Conservation (phyloP, 768 basidiomycete genomes). For the Kockovaella imperatae region DNA sequence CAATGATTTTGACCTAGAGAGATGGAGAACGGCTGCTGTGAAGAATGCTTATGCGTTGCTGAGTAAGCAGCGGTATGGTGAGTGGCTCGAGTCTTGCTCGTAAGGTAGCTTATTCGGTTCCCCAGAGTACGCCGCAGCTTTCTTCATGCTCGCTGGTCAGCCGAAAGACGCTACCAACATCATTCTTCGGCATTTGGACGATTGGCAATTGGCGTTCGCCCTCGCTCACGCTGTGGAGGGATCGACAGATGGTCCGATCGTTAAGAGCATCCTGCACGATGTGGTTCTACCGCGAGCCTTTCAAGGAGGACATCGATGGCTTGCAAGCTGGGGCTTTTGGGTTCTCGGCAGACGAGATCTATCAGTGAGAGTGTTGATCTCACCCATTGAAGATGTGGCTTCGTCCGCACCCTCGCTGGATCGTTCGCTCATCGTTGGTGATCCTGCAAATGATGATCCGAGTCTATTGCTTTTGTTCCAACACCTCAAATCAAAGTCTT, state of each 20-base stretch:
- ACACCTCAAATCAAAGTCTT: constrained; percentile 76
- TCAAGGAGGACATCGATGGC: constrained; percentile 78
- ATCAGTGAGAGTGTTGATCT: constrained; percentile 75
- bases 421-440: constrained; percentile 52
- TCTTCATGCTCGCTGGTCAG: constrained; percentile 84
- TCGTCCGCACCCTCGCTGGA: too few species aligned
- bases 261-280: constrained; percentile 62
- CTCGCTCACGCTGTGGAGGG: constrained; percentile 77
- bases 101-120: not conserved
- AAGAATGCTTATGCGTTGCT: constrained; percentile 94
- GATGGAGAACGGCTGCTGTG: constrained; percentile 86
- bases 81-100: constrained; percentile 29
- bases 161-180: constrained; percentile 87
- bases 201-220: constrained; percentile 84
- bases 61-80: constrained; percentile 85
- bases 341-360: constrained; percentile 76
- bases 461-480: constrained; percentile 83
- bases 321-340: constrained; percentile 97
- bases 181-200: constrained; percentile 74
- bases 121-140: constrained; percentile 93
- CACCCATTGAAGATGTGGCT: constrained; percentile 29
- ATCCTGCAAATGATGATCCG: constrained; percentile 88
- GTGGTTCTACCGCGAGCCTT: constrained; percentile 79
- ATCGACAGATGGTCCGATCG: constrained; percentile 68
- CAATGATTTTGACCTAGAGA: constrained; percentile 74